A percentile compares a stretch with the other conserved stretches of the same genome.
Evolutionary conservation across 164 flowering plant species (phyloP).

Genomic region (Amborella trichopoda): DNA sequence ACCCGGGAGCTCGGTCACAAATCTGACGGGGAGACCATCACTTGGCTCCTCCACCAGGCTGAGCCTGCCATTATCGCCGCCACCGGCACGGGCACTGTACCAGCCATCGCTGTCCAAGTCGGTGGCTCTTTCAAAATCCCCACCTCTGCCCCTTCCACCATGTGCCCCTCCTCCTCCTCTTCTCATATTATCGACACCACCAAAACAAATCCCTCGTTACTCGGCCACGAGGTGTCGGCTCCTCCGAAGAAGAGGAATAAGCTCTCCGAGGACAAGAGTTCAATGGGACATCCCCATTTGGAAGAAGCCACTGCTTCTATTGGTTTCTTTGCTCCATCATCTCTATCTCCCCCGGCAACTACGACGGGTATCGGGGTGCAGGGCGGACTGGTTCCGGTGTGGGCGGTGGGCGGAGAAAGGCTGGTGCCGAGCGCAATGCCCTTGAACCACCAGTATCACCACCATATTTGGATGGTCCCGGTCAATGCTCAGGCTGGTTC

Average conservation of each 20-base stretch:
- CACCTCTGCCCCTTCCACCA: neutral
- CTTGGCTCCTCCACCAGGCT: constrained; percentile 17
- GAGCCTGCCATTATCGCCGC: constrained; percentile 18
- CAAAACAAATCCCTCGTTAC: too few species aligned
- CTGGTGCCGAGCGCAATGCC: neutral
- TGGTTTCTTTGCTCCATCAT: neutral
- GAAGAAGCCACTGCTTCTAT: neutral
- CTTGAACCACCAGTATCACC: neutral
- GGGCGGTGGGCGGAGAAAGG: neutral
- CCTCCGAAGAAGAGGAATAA: neutral
- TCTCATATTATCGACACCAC: constrained; percentile 1
- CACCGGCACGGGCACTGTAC: constrained; percentile 19
- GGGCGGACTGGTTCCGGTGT: neutral
- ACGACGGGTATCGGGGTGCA: neutral
- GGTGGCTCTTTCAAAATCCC: constrained; percentile 5
- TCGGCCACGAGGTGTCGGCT: neutral
- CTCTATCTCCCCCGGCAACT: neutral
- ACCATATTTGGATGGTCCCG: constrained; percentile 7
- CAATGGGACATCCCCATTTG: neutral
- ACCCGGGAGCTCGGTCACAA: constrained; percentile 19
- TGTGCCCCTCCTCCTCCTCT: neutral
- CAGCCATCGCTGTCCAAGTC: constrained; percentile 9
- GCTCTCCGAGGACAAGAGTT: neutral
- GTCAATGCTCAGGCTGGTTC: constrained; percentile 3
- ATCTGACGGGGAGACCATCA: constrained; percentile 7